Evolutionary conservation across 2,329 filamentous ascomycete genomes (phyloP).

Genomic region (Ampelomyces quisqualis): DNA sequence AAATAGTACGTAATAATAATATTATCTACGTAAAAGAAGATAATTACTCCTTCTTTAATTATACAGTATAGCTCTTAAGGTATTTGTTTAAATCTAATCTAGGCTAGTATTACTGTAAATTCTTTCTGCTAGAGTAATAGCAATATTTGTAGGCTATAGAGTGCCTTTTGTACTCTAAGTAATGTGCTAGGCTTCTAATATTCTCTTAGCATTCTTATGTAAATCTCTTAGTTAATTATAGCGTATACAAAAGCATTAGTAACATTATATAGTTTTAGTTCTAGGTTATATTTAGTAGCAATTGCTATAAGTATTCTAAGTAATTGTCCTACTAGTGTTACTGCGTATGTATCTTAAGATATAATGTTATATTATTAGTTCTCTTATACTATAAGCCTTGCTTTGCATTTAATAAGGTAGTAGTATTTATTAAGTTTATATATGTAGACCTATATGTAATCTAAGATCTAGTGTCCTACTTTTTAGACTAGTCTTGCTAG

Average conservation of each 20-base stretch:
- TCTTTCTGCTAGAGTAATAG: slow-evolving; percentile 6
- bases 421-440: background rate
- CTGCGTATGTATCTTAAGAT: background rate
- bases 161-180: slow-evolving; percentile 5
- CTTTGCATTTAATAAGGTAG: slow-evolving; percentile 2
- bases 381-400: background rate
- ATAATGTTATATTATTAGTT: background rate
- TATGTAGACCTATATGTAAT: background rate
- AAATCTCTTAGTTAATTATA: slow-evolving; percentile 4
- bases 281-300: background rate
- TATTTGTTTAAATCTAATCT: slow-evolving; percentile 4
- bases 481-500: background rate
- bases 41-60: slow-evolving; percentile 6
- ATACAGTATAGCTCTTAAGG: slow-evolving; percentile 9
- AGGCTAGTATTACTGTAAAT: slow-evolving; percentile 2
- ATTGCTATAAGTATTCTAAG: background rate
- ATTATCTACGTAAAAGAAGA: slow-evolving; percentile 8
- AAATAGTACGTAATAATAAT: slow-evolving; percentile 8
- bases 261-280: slow-evolving; percentile 4
- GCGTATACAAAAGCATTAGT: slow-evolving; percentile 6
- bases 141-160: slow-evolving; percentile 6
- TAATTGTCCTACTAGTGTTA: too few relatives aligned
- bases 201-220: slow-evolving; percentile 5
- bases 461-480: background rate
- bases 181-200: slow-evolving; percentile 1